phyloP scores from a whole-genome alignment of 331 rosid genomes.

The Telfairia occidentalis region DNA sequence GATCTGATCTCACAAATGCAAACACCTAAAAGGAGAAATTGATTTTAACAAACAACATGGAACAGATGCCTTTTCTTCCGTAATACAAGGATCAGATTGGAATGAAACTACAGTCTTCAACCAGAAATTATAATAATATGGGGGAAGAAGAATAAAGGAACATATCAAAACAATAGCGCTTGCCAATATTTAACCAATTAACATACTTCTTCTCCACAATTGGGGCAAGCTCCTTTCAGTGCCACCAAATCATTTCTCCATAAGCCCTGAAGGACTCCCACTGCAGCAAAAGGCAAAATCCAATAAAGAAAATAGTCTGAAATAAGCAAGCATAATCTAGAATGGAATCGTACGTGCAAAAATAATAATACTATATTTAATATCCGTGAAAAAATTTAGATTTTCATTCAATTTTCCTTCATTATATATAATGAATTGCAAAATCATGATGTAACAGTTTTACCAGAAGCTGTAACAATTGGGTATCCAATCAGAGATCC shows the following conservation, averaged over 20 bases:
- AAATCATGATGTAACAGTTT: neutral
- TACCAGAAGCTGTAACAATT: constrained; percentile 71
- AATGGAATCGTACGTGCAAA: neutral
- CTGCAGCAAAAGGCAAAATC: constrained; percentile 31
- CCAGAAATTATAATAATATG: neutral
- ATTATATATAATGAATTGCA: neutral
- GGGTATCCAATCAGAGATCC: constrained; percentile 62
- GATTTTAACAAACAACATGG: neutral
- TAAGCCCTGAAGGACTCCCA: constrained; percentile 68
- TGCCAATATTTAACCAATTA: neutral
- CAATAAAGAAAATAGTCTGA: neutral
- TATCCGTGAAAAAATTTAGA: neutral
- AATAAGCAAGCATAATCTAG: neutral
- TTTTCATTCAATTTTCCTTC: neutral
- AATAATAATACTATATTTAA: neutral
- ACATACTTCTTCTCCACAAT: constrained; percentile 88
- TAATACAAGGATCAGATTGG: neutral
- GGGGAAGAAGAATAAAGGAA: neutral
- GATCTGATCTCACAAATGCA: constrained; percentile 75
- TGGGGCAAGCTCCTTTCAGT: constrained; percentile 80
- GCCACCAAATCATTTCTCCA: constrained; percentile 82
- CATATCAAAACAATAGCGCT: neutral
- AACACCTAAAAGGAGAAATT: constrained; percentile 47
- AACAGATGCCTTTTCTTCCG: neutral
- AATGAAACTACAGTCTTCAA: neutral